Evolutionary conservation across 306 rosid genomes (phyloP).

Genomic region (Vigna hirtella): DNA sequence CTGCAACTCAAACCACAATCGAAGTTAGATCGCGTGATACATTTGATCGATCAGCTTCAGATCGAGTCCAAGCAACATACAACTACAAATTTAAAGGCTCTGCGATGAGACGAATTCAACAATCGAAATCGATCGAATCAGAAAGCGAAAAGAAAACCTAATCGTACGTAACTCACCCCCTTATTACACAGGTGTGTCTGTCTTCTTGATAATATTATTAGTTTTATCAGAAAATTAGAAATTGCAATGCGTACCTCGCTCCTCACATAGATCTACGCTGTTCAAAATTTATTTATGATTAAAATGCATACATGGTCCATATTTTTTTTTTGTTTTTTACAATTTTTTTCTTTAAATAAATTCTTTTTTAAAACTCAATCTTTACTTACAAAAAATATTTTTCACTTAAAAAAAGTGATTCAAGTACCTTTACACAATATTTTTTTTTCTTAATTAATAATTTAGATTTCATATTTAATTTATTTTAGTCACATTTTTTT

Average conservation of each 20-base stretch:
- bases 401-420: too few species aligned
- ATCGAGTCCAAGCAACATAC: slow-evolving; percentile 33
- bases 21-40: slow-evolving; percentile 16
- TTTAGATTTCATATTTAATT: too few species aligned
- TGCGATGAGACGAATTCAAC: slow-evolving; percentile 11
- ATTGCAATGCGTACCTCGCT: slow-evolving; percentile 4
- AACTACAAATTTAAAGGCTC: background rate
- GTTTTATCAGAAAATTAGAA: background rate
- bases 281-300: background rate
- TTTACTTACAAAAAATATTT: background rate
- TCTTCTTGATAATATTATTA: background rate
- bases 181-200: background rate
- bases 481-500: too few species aligned
- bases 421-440: too few species aligned
- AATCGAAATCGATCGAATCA: slow-evolving; percentile 21
- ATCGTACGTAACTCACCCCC: background rate
- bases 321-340: too few species aligned
- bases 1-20: slow-evolving; percentile 38
- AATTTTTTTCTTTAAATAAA: too few species aligned
- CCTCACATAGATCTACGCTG: background rate
- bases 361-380: background rate
- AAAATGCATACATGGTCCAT: background rate
- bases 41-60: slow-evolving; percentile 10
- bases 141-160: slow-evolving; percentile 17
- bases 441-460: too few species aligned